Evolutionary conservation across 2,329 filamentous ascomycete genomes (phyloP).

Genomic region (Zelopaecilomyces penicillatus): DNA sequence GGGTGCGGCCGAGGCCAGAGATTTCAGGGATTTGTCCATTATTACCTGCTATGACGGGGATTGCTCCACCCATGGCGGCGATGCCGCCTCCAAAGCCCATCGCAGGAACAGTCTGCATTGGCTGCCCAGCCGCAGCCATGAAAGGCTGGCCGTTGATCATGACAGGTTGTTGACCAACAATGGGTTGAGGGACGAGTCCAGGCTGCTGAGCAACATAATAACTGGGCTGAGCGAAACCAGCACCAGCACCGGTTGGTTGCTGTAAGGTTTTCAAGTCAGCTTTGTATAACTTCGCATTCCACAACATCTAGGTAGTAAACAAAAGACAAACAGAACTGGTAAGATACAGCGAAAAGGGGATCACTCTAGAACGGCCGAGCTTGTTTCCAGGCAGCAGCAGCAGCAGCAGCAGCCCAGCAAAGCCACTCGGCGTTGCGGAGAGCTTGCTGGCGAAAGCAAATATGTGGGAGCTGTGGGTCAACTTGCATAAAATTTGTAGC

Average conservation of each 20-base stretch:
- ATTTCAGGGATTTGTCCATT: slow-evolving; percentile 37
- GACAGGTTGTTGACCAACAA: slow-evolving; percentile 23
- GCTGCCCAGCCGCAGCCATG: slow-evolving; percentile 16
- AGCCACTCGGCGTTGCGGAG: not conserved
- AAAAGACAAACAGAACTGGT: not conserved
- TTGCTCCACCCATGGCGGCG: slow-evolving; percentile 12
- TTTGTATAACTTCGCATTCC: not conserved
- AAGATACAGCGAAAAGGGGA: not conserved
- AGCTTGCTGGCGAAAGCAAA: not conserved
- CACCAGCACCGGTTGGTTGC: slow-evolving; percentile 21
- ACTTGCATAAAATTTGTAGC: slow-evolving; percentile 35
- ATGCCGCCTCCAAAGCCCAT: slow-evolving; percentile 18
- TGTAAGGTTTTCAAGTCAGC: slow-evolving; percentile 15
- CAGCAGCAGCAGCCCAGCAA: not conserved
- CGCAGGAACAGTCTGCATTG: slow-evolving; percentile 17
- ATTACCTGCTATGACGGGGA: slow-evolving; percentile 35
- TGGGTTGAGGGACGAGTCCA: slow-evolving; percentile 22
- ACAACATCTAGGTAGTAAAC: not conserved
- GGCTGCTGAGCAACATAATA: slow-evolving; percentile 27
- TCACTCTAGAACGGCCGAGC: not conserved
- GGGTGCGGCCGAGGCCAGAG: slow-evolving; percentile 43
- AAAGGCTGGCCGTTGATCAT: slow-evolving; percentile 23
- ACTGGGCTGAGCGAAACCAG: slow-evolving; percentile 21
- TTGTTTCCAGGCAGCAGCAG: not conserved
- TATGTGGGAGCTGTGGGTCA: slow-evolving; percentile 4